A percentile compares a stretch with the other conserved stretches of the same genome.
Conservation (phyloP, 129 eudicot species). For the Artemisia tridentata region DNA sequence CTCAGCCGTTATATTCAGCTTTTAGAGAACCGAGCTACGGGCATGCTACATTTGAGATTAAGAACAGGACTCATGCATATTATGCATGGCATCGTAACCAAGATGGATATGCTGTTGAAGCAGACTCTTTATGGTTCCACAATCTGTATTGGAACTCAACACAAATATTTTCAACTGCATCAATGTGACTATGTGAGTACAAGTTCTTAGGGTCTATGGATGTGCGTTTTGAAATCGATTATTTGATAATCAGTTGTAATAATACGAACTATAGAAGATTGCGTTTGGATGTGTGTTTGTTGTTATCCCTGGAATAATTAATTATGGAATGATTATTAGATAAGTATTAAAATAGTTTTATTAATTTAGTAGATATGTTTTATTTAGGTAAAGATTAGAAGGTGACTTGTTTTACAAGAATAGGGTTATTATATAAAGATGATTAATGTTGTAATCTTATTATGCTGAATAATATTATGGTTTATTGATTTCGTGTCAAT, state of each 20-base stretch:
- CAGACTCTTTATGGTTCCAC: slow-evolving; percentile 70
- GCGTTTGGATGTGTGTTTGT: too few species aligned
- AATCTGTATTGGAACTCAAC: slow-evolving; percentile 59
- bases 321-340: too few species aligned
- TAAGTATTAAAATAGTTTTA: too few species aligned
- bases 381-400: too few species aligned
- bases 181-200: slow-evolving; percentile 32
- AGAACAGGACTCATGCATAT: slow-evolving; percentile 74
- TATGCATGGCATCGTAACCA: slow-evolving; percentile 87
- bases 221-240: neutral
- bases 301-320: too few species aligned
- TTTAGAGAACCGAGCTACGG: slow-evolving; percentile 86
- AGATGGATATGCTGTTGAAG: slow-evolving; percentile 71
- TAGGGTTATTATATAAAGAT: too few species aligned
- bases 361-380: too few species aligned
- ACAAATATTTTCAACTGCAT: slow-evolving; percentile 24
- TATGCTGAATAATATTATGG: too few species aligned
- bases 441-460: too few species aligned
- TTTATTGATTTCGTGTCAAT: too few species aligned
- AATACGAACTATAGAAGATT: too few species aligned
- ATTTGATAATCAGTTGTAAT: neutral
- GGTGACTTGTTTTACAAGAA: too few species aligned
- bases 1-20: slow-evolving; percentile 83
- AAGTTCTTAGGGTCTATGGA: neutral
- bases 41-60: slow-evolving; percentile 73